Evolutionary conservation across 352 stramenopile species (phyloP), one percentile per base, ranked within the genome.

Genomic region (Phytophthora chlamydospora): DNA sequence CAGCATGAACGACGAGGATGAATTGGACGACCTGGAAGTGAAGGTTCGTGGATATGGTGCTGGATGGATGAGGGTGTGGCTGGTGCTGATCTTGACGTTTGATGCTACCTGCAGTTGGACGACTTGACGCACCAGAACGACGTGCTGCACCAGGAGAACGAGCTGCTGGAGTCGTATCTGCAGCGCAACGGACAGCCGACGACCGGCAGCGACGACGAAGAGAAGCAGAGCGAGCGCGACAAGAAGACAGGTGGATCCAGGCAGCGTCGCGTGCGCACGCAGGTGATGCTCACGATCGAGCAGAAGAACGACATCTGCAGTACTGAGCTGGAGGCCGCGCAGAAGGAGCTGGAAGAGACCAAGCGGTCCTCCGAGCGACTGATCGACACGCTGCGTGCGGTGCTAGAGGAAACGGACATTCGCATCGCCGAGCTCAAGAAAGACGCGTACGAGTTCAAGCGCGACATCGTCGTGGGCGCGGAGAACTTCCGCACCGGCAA

Each of bases 361-460:
- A 96, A 95, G 60, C 74, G 81, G 47, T 96, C 88, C 41, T 96
- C 84, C 21, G 91, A 97, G 62, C 86, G 96, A 42, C 77, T 98
- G n/a, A 96, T 98, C 38, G 94, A 98, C 71, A 98, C 92, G 21
- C 73, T 98, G 16, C 87, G 85, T 4, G 91, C 91, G 0, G 91
- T 98, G 33, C 73, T 98, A 10, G 91, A 98, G 51, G 91, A 98
- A 72, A 97, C 93, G 12, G 92, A 98, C 50, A 95, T 98, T 27
- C 86, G 94, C 56, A 98, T 98, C 47, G 76, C 87, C 6, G 94
- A 98, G 70, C 78, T 98, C 49, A 98, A 98, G 80, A 97, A 97
- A 66, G 94, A 98, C 46, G 91, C 90, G 56, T 98, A 98, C 70
- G 94, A 98, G 68, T 98, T 98, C 74, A 98, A 98, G 64, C 79